Percentiles rank a stretch among this genome's conserved stretches.
These are phyloP conservation scores for Sphaerosporella brunnea DNA, from an alignment of 495 filamentous ascomycete genomes.

Conservation along the genomic window DNA sequence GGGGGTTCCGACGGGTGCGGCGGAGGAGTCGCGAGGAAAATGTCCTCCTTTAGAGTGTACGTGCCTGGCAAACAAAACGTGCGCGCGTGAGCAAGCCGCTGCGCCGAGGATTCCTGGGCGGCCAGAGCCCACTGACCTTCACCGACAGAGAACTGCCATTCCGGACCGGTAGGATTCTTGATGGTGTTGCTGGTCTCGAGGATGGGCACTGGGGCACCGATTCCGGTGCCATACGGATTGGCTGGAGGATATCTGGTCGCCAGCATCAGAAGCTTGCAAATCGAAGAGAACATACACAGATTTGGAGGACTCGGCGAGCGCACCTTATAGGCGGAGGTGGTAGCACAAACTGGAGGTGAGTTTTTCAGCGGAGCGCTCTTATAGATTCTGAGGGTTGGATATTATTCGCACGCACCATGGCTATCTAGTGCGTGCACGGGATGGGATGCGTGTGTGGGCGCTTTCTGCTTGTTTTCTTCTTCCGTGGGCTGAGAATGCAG, in stretches of 20 bases:
- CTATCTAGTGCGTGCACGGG: too few relatives aligned
- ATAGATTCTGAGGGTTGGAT: neutral
- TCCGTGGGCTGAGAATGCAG: too few relatives aligned
- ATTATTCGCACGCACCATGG: too few relatives aligned
- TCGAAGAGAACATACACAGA: neutral
- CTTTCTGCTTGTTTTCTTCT: too few relatives aligned
- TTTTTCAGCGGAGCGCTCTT: too few relatives aligned
- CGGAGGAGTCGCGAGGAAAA: conserved; percentile 83
- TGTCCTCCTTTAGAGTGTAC: conserved; percentile 72
- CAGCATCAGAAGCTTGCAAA: neutral
- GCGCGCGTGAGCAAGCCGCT: too few relatives aligned
- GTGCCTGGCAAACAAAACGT: conserved; percentile 40
- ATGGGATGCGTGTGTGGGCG: too few relatives aligned
- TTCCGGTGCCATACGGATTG: conserved; percentile 14
- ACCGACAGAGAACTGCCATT: conserved; percentile 71
- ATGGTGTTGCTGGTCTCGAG: conserved; percentile 87
- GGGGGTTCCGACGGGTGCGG: conserved; percentile 88
- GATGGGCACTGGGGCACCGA: conserved; percentile 33
- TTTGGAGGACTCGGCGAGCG: neutral
- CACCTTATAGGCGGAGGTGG: neutral
- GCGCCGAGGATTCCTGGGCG: too few relatives aligned
- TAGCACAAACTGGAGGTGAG: neutral
- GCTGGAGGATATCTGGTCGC: neutral
- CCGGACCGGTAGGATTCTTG: conserved; percentile 51
- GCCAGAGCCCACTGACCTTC: conserved; percentile 62